Evolutionary conservation across 2,329 filamentous ascomycete genomes (phyloP).

Genomic region (Hypoxylon sp.): DNA sequence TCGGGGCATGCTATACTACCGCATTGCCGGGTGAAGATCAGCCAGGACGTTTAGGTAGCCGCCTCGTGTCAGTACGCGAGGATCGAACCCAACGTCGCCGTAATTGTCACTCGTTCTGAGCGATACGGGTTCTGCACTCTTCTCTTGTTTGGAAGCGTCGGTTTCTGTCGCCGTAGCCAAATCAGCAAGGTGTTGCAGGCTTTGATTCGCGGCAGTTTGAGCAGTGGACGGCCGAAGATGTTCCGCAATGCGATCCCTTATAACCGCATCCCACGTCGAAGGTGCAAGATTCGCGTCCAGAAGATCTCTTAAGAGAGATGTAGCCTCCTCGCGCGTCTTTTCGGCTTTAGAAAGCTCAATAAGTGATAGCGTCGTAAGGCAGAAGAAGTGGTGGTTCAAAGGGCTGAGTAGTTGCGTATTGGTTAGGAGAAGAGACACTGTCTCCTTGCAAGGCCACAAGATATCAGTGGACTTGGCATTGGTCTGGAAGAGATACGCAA

Average conservation of each 20-base stretch:
- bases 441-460: constrained; percentile 71
- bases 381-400: constrained; percentile 76
- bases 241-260: constrained; percentile 67
- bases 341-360: constrained; percentile 70
- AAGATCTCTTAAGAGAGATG: constrained; percentile 68
- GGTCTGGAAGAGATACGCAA: constrained; percentile 73
- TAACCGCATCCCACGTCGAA: constrained; percentile 70
- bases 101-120: constrained; percentile 56
- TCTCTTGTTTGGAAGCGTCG: constrained; percentile 48
- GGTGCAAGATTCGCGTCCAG: constrained; percentile 66
- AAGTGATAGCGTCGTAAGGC: constrained; percentile 72
- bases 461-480: constrained; percentile 69
- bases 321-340: constrained; percentile 70
- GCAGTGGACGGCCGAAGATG: constrained; percentile 55
- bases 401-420: constrained; percentile 71
- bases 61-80: constrained; percentile 55
- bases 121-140: constrained; percentile 37
- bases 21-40: constrained; percentile 39
- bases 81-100: constrained; percentile 61
- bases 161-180: constrained; percentile 62
- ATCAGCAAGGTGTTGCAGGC: constrained; percentile 74
- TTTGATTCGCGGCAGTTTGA: constrained; percentile 63
- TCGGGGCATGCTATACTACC: constrained; percentile 32
- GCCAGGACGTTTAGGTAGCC: constrained; percentile 59
- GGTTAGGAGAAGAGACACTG: constrained; percentile 70